These are phyloP conservation scores for Cutaneotrichosporon cavernicola DNA, from an alignment of 1,284 basidiomycete genomes.

Conservation along the genomic window DNA sequence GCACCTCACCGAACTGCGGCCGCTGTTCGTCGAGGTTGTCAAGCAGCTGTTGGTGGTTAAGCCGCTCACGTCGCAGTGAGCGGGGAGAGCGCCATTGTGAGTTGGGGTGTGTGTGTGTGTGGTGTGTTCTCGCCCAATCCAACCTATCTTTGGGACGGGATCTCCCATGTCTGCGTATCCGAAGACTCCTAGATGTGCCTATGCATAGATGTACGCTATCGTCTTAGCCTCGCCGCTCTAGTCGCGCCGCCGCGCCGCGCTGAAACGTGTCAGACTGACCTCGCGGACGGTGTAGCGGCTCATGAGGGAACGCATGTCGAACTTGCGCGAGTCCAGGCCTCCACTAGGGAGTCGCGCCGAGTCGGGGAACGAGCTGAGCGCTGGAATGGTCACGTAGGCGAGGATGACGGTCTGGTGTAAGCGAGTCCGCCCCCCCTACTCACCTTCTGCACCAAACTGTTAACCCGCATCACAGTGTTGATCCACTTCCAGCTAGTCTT, in stretches of 20 bases:
- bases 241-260: constrained; percentile 45
- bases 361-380: constrained; percentile 60
- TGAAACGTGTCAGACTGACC: constrained; percentile 63
- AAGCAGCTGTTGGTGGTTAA: constrained; percentile 31
- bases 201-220: constrained; percentile 10
- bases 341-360: constrained; percentile 38
- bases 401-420: constrained; percentile 59
- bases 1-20: constrained; percentile 72
- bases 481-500: constrained; percentile 92
- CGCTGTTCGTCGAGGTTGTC: constrained; percentile 82
- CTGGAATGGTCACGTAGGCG: constrained; percentile 86
- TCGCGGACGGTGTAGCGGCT: constrained; percentile 76
- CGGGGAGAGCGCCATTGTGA: too few relatives aligned
- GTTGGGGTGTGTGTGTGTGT: too few relatives aligned
- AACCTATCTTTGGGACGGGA: background rate
- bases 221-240: constrained; percentile 14
- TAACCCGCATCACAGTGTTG: constrained; percentile 93
- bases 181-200: background rate
- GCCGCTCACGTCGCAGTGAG: constrained; percentile 16
- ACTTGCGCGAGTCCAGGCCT: constrained; percentile 55
- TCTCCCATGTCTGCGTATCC: background rate
- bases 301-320: constrained; percentile 65
- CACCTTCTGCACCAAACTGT: constrained; percentile 95
- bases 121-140: too few relatives aligned
- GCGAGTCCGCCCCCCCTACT: constrained; percentile 50